phyloP scores from a whole-genome alignment of 139 green algal genomes.

The Chlorella sp. region DNA sequence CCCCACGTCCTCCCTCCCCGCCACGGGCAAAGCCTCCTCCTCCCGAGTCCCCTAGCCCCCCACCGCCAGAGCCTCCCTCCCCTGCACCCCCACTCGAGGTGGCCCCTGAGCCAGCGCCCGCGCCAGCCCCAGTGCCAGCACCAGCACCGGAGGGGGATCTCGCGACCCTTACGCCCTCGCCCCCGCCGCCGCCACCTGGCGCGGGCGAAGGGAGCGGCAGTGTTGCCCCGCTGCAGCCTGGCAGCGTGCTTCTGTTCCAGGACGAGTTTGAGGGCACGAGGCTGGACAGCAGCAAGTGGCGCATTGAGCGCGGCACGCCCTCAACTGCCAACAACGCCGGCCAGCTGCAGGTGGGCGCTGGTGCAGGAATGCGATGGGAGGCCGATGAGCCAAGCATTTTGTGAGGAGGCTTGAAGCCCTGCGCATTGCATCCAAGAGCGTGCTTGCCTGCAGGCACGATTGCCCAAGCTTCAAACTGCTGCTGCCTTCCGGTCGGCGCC shows the following conservation, averaged over 20 bases:
- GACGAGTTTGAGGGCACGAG: neutral
- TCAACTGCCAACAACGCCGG: neutral
- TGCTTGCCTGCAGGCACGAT: no score
- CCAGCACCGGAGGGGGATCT: no score
- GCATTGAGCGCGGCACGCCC: neutral
- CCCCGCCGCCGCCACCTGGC: no score
- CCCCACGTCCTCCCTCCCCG: neutral
- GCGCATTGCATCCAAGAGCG: no score
- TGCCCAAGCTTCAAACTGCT: no score
- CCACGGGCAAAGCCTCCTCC: no score
- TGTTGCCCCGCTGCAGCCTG: neutral
- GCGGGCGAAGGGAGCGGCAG: no score
- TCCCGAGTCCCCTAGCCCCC: neutral
- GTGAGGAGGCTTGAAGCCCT: no score
- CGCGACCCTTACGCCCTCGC: no score
- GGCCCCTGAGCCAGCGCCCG: neutral
- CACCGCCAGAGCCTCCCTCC: neutral
- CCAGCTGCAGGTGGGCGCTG: conserved; percentile 19
- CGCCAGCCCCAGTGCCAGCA: neutral
- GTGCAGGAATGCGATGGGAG: no score
- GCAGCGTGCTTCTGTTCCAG: neutral
- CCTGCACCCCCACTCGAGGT: neutral
- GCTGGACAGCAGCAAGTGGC: neutral
- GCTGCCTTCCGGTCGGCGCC: no score
- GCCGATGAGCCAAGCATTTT: no score